Evolutionary conservation across 2,329 filamentous ascomycete species (phyloP).

Genomic region (Talaromyces sp.): DNA sequence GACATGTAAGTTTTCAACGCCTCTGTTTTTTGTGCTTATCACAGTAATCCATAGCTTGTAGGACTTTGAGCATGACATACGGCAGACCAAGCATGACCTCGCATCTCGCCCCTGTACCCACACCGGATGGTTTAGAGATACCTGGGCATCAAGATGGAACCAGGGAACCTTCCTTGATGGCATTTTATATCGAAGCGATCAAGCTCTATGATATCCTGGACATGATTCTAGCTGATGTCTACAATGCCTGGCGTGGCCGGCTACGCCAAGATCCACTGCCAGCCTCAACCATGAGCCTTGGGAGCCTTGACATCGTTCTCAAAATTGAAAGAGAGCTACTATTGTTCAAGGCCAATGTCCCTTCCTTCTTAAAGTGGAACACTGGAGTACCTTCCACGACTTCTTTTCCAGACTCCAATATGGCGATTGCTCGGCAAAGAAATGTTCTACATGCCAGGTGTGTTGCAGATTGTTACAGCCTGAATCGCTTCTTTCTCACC

Average conservation of each 20-base stretch:
- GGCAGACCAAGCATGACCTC: constrained; percentile 29
- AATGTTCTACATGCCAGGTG: constrained; percentile 3
- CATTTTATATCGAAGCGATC: constrained; percentile 22
- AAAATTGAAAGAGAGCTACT: not conserved
- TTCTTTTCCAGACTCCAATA: not conserved
- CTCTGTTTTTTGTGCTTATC: not conserved
- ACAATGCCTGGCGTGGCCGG: constrained; percentile 21
- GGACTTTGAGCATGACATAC: constrained; percentile 35
- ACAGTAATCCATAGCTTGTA: constrained; percentile 8
- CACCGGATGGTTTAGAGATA: constrained; percentile 12
- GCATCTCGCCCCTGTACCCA: constrained; percentile 20
- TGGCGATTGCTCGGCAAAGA: not conserved
- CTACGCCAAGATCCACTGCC: not conserved
- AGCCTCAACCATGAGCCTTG: not conserved
- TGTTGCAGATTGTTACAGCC: not conserved
- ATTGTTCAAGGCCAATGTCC: not conserved
- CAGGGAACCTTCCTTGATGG: constrained; percentile 13
- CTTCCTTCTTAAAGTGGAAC: not conserved
- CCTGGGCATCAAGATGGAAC: not conserved
- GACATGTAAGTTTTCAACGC: constrained; percentile 29
- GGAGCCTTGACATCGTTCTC: not conserved
- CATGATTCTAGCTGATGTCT: constrained; percentile 29
- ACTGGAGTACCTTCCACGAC: too few species aligned
- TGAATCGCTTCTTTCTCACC: not conserved
- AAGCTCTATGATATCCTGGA: constrained; percentile 26